phyloP scores from a whole-genome alignment of 192 early-diverging fungal genomes.

The Backusella morwellensis region DNA sequence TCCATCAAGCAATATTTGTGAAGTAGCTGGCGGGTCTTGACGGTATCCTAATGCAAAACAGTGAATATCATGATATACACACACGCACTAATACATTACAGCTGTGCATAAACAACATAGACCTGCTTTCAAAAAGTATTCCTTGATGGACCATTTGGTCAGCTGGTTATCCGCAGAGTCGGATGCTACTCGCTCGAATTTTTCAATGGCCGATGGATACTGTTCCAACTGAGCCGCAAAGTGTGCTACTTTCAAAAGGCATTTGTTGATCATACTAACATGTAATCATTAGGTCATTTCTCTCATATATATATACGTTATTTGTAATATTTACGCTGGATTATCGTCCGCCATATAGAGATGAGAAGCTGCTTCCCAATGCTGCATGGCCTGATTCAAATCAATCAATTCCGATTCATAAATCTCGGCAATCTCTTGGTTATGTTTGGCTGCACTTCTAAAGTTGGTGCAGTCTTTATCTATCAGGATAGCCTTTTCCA shows the following conservation, averaged over 20 bases:
- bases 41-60: conserved; percentile 54
- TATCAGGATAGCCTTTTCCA: conserved; percentile 77
- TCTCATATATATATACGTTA: not conserved
- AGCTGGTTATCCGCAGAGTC: conserved; percentile 85
- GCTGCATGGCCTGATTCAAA: conserved; percentile 63
- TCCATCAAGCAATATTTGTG: conserved; percentile 87
- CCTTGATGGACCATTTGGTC: conserved; percentile 92
- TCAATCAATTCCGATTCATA: conserved; percentile 74
- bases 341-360: conserved; percentile 90
- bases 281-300: not conserved
- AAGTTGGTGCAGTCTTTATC: conserved; percentile 86
- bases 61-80: not conserved
- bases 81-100: conserved; percentile 28
- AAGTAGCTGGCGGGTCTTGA: conserved; percentile 70
- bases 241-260: conserved; percentile 84
- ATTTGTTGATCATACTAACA: conserved; percentile 80
- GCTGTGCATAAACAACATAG: conserved; percentile 81
- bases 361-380: conserved; percentile 89
- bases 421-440: conserved; percentile 46
- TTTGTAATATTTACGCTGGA: conserved; percentile 52
- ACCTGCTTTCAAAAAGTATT: conserved; percentile 95
- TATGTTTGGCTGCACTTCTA: conserved; percentile 32
- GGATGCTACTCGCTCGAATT: conserved; percentile 84
- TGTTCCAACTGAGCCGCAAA: conserved; percentile 86
- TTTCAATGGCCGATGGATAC: conserved; percentile 83